phyloP scores from a whole-genome alignment of 2,329 filamentous ascomycete genomes.

The Ceratocystis albifundus region DNA sequence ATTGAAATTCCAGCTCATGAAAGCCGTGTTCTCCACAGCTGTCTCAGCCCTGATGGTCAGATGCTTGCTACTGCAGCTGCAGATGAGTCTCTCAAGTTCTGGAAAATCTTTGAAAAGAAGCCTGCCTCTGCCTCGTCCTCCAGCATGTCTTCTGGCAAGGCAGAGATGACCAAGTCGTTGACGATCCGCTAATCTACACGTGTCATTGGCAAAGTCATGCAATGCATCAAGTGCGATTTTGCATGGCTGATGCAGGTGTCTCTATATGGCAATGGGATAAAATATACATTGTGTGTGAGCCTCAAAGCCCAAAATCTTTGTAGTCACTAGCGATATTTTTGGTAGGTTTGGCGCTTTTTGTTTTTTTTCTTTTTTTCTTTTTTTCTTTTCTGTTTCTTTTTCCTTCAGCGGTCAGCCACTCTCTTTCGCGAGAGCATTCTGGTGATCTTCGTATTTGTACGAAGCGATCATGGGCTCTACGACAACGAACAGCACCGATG shows the following conservation, averaged over 20 bases:
- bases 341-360: conserved; percentile 13
- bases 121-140: conserved; percentile 56
- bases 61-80: conserved; percentile 93
- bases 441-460: background rate
- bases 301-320: background rate
- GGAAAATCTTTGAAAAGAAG: conserved; percentile 99
- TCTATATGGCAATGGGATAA: conserved; percentile 5
- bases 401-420: background rate
- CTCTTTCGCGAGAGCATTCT: background rate
- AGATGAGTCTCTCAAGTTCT: conserved; percentile 97
- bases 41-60: conserved; percentile 91
- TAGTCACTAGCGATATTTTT: background rate
- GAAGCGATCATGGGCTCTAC: background rate
- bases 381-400: background rate
- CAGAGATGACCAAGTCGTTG: conserved; percentile 86
- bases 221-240: background rate
- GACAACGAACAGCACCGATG: background rate
- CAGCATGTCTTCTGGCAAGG: conserved; percentile 62
- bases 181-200: conserved; percentile 57
- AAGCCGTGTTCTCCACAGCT: conserved; percentile 91
- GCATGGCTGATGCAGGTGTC: background rate
- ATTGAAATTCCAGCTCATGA: conserved; percentile 97
- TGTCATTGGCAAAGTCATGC: background rate
- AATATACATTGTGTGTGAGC: background rate
- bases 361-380: no score